Evolutionary conservation across 2,329 filamentous ascomycete species (phyloP), one percentile per base, ranked within the genome.

Genomic region (Neophaeococcomyces mojaviensis): DNA sequence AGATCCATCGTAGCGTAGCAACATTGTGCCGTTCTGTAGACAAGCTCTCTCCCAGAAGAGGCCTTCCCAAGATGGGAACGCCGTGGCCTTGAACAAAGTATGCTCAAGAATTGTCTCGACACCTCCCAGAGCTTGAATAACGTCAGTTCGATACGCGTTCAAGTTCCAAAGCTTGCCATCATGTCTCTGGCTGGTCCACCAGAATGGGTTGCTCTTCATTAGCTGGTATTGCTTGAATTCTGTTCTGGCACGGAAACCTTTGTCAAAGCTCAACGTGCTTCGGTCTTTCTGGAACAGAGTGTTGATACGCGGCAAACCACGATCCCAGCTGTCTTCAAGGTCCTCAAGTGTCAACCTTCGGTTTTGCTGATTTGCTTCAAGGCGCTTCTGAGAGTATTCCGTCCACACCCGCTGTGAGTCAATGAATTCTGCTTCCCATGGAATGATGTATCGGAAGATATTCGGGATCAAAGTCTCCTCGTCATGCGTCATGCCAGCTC

Each of bases 391-490:
- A 0, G 90, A 96, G 62, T 98, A 98, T 59, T 98, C 92, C 20
- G 92, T 97, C 92, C 92, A 98, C 1, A 98, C 92, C 57, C 94
- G 84, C 64, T 98, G 94, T 3, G 92, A 98, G 64, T 98, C 94
- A 56, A 97, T 94, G 67, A 98, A 98, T 64, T 98, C 92, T 1
- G 90, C 87, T 64, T 98, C 92, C 92, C 92, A 98, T 0, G 92
- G 90, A 54, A 97, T 95, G 63, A 98, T 97, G 68, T 98, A 98
- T 49, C 92, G 82, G 81, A 97, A 97, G 58, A 98, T 98, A 64
- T 98, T 97, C 8, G 92, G 92, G 49, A 98, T 98, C 44, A 98
- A 70, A 0, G 92, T 97, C 67, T 98, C 92, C 63, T 97, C 90
- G 52, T 97, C 89, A 59, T 97, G 89, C 16, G 88, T 92, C 92